Evolutionary conservation across 2,329 filamentous ascomycete genomes (phyloP).

Genomic region (Pseudogymnoascus sp.): DNA sequence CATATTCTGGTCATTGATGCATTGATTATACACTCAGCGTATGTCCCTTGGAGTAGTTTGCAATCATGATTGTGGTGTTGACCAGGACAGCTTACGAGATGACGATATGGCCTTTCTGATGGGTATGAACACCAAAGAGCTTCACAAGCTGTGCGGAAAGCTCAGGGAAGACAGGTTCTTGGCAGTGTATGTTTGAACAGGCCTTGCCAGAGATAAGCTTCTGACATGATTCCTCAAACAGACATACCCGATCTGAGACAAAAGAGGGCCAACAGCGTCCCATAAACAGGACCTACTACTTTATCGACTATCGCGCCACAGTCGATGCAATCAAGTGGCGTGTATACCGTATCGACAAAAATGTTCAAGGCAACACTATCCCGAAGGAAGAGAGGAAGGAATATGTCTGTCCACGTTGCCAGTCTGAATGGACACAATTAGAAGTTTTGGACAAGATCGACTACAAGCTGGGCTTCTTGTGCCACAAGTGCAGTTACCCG

Average conservation of each 20-base stretch:
- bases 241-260: constrained; percentile 65
- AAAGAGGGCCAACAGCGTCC: constrained; percentile 74
- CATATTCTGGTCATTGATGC: constrained; percentile 78
- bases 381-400: constrained; percentile 84
- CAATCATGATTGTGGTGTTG: constrained; percentile 21
- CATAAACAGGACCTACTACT: constrained; percentile 88
- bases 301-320: constrained; percentile 87
- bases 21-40: constrained; percentile 64
- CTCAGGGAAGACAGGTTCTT: constrained; percentile 81
- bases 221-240: constrained; percentile 26
- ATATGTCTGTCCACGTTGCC: constrained; percentile 74
- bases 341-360: constrained; percentile 78
- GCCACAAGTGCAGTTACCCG: constrained; percentile 63
- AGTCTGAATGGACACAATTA: constrained; percentile 78
- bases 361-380: constrained; percentile 74
- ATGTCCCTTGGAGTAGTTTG: constrained; percentile 27
- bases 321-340: constrained; percentile 96
- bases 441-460: constrained; percentile 76
- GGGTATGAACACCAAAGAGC: constrained; percentile 81
- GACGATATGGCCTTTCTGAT: constrained; percentile 82
- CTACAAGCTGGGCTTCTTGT: constrained; percentile 62
- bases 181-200: constrained; percentile 50
- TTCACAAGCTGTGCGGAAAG: constrained; percentile 80
- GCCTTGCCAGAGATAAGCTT: neutral
- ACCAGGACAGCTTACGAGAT: constrained; percentile 56